Percentiles rank a stretch among this genome's conserved stretches.
Conservation (phyloP, 257 asterid species). For the Primulina tabacum region DNA sequence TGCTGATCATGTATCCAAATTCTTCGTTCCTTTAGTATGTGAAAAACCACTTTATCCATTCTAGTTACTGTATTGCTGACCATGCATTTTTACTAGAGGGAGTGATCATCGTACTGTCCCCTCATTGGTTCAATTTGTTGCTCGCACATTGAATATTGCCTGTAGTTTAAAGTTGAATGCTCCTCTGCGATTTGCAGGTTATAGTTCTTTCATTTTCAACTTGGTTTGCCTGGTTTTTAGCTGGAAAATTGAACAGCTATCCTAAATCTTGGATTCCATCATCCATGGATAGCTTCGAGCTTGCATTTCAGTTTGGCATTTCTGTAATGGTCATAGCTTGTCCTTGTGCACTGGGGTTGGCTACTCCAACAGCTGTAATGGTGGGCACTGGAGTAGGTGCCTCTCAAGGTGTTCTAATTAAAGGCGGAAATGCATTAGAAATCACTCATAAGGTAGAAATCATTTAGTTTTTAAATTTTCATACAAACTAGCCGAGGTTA, state of each 20-base stretch:
- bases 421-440: conserved; percentile 41
- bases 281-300: conserved; percentile 39
- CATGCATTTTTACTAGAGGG: too few relatives aligned
- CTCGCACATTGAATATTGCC: not conserved
- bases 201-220: conserved; percentile 36
- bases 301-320: conserved; percentile 44
- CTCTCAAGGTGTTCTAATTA: conserved; percentile 35
- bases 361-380: conserved; percentile 54
- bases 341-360: conserved; percentile 53
- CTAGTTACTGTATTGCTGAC: not conserved
- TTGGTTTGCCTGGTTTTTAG: conserved; percentile 42
- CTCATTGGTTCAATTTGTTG: not conserved
- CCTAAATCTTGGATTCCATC: conserved; percentile 41
- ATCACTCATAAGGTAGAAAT: conserved; percentile 32
- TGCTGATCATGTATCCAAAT: conserved; percentile 54
- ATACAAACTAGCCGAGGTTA: too few relatives aligned
- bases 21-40: conserved; percentile 58
- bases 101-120: not conserved
- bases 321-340: conserved; percentile 54
- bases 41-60: not conserved
- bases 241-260: conserved; percentile 29
- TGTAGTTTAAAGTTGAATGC: not conserved
- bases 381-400: conserved; percentile 52
- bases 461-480: too few relatives aligned
- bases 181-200: conserved; percentile 27